A percentile compares a stretch with the other conserved stretches of the same genome.
Evolutionary conservation across 2,329 filamentous ascomycete species (phyloP).

Genomic region (Sclerotinia glacialis): DNA sequence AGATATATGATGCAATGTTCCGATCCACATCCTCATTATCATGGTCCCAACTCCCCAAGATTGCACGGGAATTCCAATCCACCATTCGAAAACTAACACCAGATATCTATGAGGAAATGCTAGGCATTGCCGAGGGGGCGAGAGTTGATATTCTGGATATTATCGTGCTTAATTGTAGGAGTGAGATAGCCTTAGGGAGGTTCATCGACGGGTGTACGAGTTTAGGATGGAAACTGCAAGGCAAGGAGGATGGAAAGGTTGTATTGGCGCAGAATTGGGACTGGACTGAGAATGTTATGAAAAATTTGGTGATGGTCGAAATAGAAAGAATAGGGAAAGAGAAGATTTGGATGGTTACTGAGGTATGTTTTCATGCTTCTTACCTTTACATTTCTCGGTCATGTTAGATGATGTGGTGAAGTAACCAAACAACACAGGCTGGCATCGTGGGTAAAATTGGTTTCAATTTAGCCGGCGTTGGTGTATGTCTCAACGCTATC

Average conservation of each 20-base stretch:
- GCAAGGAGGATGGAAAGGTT: conserved; percentile 15
- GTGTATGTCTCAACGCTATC: conserved; percentile 56
- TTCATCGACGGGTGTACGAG: conserved; percentile 6
- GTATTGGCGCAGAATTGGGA: conserved; percentile 35
- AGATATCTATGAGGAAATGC: conserved; percentile 9
- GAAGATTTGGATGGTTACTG: conserved; percentile 11
- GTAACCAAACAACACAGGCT: conserved; percentile 25
- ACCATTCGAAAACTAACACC: conserved; percentile 6
- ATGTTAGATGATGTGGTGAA: background rate
- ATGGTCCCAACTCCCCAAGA: background rate
- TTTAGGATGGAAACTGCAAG: conserved; percentile 8
- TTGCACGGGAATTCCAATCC: background rate
- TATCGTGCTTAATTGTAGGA: conserved; percentile 1
- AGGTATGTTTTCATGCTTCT: conserved; percentile 16
- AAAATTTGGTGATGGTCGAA: conserved; percentile 27
- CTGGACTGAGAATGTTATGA: conserved; percentile 28
- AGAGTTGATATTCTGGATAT: conserved; percentile 1
- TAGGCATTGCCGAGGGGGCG: background rate
- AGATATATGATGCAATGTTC: conserved; percentile 6
- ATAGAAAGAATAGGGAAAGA: background rate
- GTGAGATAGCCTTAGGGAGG: conserved; percentile 1
- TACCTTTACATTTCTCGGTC: background rate
- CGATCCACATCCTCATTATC: background rate
- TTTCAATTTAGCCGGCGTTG: conserved; percentile 53
- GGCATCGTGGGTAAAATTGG: conserved; percentile 48